phyloP scores from a whole-genome alignment of 441 rosid species.

The Sinapis alba region DNA sequence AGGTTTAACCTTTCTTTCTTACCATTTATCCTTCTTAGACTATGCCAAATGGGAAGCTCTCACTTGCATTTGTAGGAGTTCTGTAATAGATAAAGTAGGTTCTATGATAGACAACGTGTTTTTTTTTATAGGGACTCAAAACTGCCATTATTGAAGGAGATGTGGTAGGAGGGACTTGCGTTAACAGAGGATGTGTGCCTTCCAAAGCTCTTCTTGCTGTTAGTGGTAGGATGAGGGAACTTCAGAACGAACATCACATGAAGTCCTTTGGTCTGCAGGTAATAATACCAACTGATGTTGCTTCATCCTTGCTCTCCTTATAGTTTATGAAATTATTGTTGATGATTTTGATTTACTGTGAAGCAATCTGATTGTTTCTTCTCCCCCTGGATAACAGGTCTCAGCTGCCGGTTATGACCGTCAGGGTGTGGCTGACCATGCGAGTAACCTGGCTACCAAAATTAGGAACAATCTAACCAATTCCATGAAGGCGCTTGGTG shows the following conservation, averaged over 20 bases:
- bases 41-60: not conserved
- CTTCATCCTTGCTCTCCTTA: not conserved
- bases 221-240: slow-evolving; percentile 95
- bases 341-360: not conserved
- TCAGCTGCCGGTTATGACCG: slow-evolving; percentile 92
- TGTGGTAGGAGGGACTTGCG: slow-evolving; percentile 97
- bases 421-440: slow-evolving; percentile 96
- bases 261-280: slow-evolving; percentile 97
- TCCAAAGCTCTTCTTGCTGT: slow-evolving; percentile 98
- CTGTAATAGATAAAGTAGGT: not conserved
- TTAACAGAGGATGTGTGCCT: slow-evolving; percentile 98
- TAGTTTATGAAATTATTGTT: not conserved
- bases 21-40: not conserved
- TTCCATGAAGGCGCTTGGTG: slow-evolving; percentile 93
- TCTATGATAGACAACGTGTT: not conserved
- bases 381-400: slow-evolving; percentile 50
- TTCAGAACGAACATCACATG: slow-evolving; percentile 92
- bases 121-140: slow-evolving; percentile 70
- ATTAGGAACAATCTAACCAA: slow-evolving; percentile 90
- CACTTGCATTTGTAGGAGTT: not conserved
- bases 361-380: slow-evolving; percentile 12
- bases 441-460: slow-evolving; percentile 85
- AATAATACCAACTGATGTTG: not conserved
- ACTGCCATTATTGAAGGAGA: slow-evolving; percentile 96
- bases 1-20: slow-evolving; percentile 30